These are phyloP conservation scores for Aspergillus panamensis DNA, from an alignment of 495 filamentous ascomycete genomes.

Conservation along the genomic window DNA sequence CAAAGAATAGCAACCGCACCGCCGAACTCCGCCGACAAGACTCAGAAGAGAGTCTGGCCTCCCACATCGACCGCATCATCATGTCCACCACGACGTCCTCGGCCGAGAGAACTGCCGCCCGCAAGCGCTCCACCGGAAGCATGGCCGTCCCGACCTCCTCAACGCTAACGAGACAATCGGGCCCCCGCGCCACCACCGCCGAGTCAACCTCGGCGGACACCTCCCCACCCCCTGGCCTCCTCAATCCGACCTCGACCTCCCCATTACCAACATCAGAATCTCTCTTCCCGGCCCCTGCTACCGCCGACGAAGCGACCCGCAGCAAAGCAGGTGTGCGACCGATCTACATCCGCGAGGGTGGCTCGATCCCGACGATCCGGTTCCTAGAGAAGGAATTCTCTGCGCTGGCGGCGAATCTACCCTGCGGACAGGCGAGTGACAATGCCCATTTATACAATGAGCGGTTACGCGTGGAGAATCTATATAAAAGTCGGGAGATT, in stretches of 20 bases:
- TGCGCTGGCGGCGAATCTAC: slow-evolving; percentile 88
- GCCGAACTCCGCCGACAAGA: slow-evolving; percentile 33
- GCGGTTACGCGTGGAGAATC: slow-evolving; percentile 76
- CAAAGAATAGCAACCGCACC: slow-evolving; percentile 12
- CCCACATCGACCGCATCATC: slow-evolving; percentile 47
- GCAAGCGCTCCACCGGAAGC: slow-evolving; percentile 37
- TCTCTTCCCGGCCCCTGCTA: background rate
- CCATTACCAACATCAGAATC: background rate
- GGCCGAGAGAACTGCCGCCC: slow-evolving; percentile 31
- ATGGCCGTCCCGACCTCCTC: slow-evolving; percentile 53
- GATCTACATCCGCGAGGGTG: slow-evolving; percentile 93
- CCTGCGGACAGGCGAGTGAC: slow-evolving; percentile 94
- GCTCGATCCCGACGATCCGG: slow-evolving; percentile 86
- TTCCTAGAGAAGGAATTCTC: slow-evolving; percentile 94
- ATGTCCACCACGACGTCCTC: slow-evolving; percentile 44
- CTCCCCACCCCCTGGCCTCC: slow-evolving; percentile 1
- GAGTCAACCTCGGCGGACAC: background rate
- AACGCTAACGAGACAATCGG: slow-evolving; percentile 46
- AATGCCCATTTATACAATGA: slow-evolving; percentile 94
- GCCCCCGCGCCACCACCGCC: background rate
- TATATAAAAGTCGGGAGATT: slow-evolving; percentile 88
- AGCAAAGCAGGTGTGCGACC: slow-evolving; percentile 30
- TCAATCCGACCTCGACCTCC: background rate
- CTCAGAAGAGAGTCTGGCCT: slow-evolving; percentile 44
- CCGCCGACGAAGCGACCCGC: background rate